A percentile compares a stretch with the other conserved stretches of the same genome.
Conservation (phyloP, 2,329 filamentous ascomycete genomes). For the Epichloe gansuensis region DNA sequence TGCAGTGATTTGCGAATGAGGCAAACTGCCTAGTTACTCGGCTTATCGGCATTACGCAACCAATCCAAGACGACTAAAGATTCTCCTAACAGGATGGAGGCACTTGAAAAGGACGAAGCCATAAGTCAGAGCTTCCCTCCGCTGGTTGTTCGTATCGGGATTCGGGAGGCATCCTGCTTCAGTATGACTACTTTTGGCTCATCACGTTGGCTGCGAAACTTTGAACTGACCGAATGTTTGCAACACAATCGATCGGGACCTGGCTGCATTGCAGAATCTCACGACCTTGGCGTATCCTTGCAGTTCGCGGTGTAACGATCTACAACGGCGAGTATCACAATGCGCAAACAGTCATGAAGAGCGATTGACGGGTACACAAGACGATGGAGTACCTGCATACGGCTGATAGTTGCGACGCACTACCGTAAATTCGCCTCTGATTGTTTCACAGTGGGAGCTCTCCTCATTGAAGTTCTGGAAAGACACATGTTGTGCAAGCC, state of each 20-base stretch:
- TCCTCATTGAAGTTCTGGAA: background rate
- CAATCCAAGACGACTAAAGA: background rate
- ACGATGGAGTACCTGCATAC: background rate
- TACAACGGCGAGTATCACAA: background rate
- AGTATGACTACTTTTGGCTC: background rate
- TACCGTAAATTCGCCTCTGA: background rate
- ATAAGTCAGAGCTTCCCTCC: background rate
- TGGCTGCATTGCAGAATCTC: background rate
- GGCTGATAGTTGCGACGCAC: background rate
- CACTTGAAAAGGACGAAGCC: background rate
- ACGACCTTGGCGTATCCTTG: background rate
- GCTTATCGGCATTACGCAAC: background rate
- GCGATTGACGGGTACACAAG: background rate
- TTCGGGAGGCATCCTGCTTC: background rate
- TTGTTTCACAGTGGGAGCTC: background rate
- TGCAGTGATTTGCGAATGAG: background rate
- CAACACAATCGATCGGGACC: background rate
- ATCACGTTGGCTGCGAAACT: background rate
- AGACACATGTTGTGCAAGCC: background rate
- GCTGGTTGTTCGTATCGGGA: background rate
- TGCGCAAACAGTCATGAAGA: background rate
- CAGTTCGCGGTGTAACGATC: conserved; percentile 1
- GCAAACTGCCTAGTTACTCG: background rate
- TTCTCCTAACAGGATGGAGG: background rate
- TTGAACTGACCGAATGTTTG: background rate